Base-by-base conservation (phyloP, 2,329 filamentous ascomycete species). In the Fusarium paranaense region DNA sequence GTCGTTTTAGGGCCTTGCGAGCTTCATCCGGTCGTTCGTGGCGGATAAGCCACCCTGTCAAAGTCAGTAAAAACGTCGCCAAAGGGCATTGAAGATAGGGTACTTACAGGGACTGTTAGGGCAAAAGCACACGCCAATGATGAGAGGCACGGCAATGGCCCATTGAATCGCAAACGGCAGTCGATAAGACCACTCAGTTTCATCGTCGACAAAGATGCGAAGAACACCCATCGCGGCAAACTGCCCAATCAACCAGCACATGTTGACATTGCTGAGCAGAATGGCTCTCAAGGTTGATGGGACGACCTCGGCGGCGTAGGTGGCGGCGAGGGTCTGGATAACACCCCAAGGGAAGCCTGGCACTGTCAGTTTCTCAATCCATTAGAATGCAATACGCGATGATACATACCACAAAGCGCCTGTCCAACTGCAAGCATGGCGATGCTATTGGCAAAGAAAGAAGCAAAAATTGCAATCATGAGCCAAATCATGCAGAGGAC, bases 191-290 rank as follows among this genome's bases (percentile, higher is more conserved):
- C 74, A 77, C 61, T 86, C 70, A 0, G 80, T 78, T 0, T 70
- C 72, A 6, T 78, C 71, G 33, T 78, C 66, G 4, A 82, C 65
- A 5, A 86, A 74, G 6, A 73, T 79, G 22, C 81, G 78, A 18
- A 84, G 78, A 4, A 85, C 81, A 0, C 80, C 82, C 1, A 81
- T 80, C 0, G 78, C 79, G 3, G 84, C 74, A 13, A 86, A 73
- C 61, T 86, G 83, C 1, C 85, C 85, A 10, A 85, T 80, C 11
- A 83, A 77, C 80, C 83, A 86, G 64, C 84, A 86, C 67, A 86
- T 76, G 64, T 86, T 86, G 57, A 83, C 80, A 58, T 84, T 83
- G 7, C 79, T 81, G 0, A 83, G 82, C 2, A 86, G 72, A 57
- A 83, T 85, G 1, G 80, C 70, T 16, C 78, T 66, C 13, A 79